A percentile compares a stretch with the other conserved stretches of the same genome.
Evolutionary conservation across 306 rosid species (phyloP).

Genomic region (Cicer arietinum): DNA sequence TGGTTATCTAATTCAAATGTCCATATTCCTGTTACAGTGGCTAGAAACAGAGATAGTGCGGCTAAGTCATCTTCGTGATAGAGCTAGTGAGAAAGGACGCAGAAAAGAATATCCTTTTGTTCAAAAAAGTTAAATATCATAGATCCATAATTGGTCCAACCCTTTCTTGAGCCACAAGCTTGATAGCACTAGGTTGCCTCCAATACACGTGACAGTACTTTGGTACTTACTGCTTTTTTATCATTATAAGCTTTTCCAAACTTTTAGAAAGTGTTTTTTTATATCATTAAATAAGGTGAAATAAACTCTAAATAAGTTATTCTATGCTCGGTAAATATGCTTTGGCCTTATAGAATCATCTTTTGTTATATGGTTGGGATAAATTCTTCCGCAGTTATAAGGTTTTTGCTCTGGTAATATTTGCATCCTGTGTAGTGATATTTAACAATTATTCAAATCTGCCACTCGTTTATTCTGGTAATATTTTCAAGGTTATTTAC

Average conservation of each 20-base stretch:
- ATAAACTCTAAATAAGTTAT: neutral
- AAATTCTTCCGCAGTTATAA: conserved; percentile 2
- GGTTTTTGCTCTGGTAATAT: neutral
- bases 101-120: conserved; percentile 95
- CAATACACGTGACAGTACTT: conserved; percentile 8
- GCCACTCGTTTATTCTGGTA: too few species aligned
- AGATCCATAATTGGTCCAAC: neutral
- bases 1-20: conserved; percentile 35
- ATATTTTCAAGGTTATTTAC: too few species aligned
- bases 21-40: conserved; percentile 70
- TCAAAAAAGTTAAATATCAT: conserved; percentile 11
- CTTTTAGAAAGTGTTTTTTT: neutral
- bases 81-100: conserved; percentile 98
- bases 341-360: conserved; percentile 4
- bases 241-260: neutral
- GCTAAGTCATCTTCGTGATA: conserved; percentile 96
- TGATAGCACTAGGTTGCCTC: neutral
- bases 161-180: conserved; percentile 25
- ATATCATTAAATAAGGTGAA: neutral
- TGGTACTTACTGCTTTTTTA: conserved; percentile 19
- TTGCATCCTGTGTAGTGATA: neutral
- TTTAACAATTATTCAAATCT: neutral
- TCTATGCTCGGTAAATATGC: conserved; percentile 3
- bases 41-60: conserved; percentile 87
- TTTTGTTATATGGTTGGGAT: conserved; percentile 14